Evolutionary conservation across 2,329 filamentous ascomycete genomes (phyloP).

Genomic region (Paecilomyces niveus): DNA sequence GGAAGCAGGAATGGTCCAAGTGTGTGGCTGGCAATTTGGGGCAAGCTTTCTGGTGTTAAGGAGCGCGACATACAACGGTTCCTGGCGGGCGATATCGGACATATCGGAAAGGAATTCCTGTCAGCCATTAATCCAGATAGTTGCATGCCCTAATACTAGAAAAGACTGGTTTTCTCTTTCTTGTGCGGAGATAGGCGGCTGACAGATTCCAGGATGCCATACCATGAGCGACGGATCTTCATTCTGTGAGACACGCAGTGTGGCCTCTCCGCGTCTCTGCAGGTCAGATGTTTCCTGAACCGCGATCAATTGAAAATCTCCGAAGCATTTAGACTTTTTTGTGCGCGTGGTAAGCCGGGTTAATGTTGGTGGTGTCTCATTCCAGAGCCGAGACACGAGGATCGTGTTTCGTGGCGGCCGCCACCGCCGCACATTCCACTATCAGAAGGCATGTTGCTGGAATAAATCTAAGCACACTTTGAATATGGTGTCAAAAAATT

Average conservation of each 20-base stretch:
- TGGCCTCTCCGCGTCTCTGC: not conserved
- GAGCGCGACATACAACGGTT: not conserved
- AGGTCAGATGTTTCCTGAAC: not conserved
- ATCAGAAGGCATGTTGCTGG: not conserved
- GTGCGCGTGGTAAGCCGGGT: not conserved
- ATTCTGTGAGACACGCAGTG: not conserved
- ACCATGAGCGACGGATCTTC: not conserved
- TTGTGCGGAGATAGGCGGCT: not conserved
- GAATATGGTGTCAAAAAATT: not conserved
- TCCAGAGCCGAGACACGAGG: not conserved
- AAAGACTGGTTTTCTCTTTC: not conserved
- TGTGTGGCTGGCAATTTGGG: not conserved
- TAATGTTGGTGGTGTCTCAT: not conserved
- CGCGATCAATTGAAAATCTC: not conserved
- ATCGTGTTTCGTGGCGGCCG: not conserved
- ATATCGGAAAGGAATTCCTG: not conserved
- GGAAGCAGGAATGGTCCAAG: not conserved
- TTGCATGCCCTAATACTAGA: not conserved
- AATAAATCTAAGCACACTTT: not conserved
- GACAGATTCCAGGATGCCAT: not conserved
- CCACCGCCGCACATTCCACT: not conserved
- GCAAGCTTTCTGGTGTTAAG: not conserved
- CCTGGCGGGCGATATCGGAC: not conserved
- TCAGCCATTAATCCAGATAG: not conserved
- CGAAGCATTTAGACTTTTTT: not conserved